These are phyloP conservation scores for Mycosphaerella sp. DNA, from an alignment of 2,329 filamentous ascomycete genomes.

Conservation along the genomic window DNA sequence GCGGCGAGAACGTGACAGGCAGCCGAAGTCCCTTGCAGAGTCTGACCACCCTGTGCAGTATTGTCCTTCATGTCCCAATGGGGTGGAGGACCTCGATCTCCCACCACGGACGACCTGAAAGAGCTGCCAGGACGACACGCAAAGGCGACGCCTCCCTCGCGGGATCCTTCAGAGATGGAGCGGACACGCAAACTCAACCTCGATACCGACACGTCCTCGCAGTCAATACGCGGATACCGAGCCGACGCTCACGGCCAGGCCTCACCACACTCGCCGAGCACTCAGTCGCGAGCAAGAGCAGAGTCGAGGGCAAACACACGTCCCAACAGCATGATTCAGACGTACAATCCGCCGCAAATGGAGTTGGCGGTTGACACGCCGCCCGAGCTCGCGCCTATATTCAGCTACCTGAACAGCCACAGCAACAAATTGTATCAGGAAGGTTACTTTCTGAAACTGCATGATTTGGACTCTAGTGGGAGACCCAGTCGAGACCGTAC, in stretches of 20 bases:
- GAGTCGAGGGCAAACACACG: conserved; percentile 54
- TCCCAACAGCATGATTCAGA: conserved; percentile 78
- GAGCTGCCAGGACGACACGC: conserved; percentile 8
- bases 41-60: conserved; percentile 47
- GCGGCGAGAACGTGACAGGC: background rate
- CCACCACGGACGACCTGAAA: conserved; percentile 17
- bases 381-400: conserved; percentile 89
- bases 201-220: conserved; percentile 22
- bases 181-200: conserved; percentile 20
- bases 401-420: conserved; percentile 89
- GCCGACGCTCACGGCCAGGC: conserved; percentile 32
- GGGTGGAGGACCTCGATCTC: conserved; percentile 44
- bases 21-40: conserved; percentile 4
- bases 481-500: conserved; percentile 76
- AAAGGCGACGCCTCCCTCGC: conserved; percentile 14
- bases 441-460: conserved; percentile 93
- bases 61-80: conserved; percentile 84
- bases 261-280: conserved; percentile 33
- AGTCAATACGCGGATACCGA: conserved; percentile 29
- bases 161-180: conserved; percentile 15
- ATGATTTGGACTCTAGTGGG: conserved; percentile 88
- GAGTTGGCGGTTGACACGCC: conserved; percentile 78
- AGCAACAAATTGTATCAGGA: conserved; percentile 96
- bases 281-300: conserved; percentile 38
- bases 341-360: conserved; percentile 79